Percentiles rank a stretch among this genome's conserved stretches.
Conservation (phyloP, 371 early-diverging fungal genomes). For the Gilbertella persicaria region DNA sequence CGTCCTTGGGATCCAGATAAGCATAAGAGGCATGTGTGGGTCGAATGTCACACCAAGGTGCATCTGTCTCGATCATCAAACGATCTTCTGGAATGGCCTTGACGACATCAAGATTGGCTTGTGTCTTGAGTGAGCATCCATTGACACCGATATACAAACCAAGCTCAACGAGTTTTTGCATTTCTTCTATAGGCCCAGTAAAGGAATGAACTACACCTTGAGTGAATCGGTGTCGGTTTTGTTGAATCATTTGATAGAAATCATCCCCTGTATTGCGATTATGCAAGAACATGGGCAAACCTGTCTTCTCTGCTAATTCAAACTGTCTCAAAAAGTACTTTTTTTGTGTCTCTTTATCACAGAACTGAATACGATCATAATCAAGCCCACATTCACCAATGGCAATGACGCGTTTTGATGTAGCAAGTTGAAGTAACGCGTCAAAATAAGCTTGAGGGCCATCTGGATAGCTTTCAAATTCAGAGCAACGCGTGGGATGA, state of each 20-base stretch:
- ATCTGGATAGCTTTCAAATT: slow-evolving; percentile 59
- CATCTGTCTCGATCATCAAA: slow-evolving; percentile 95
- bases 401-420: slow-evolving; percentile 69
- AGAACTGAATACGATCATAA: slow-evolving; percentile 89
- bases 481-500: slow-evolving; percentile 84
- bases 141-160: slow-evolving; percentile 97
- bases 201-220: slow-evolving; percentile 97
- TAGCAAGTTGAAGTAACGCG: slow-evolving; percentile 48
- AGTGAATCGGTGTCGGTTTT: slow-evolving; percentile 64
- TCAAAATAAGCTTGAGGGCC: slow-evolving; percentile 68
- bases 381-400: slow-evolving; percentile 95
- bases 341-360: slow-evolving; percentile 72
- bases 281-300: slow-evolving; percentile 90
- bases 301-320: slow-evolving; percentile 73
- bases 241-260: slow-evolving; percentile 51
- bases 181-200: slow-evolving; percentile 83
- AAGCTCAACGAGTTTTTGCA: slow-evolving; percentile 66
- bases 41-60: slow-evolving; percentile 95
- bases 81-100: slow-evolving; percentile 80
- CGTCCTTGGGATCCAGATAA: slow-evolving; percentile 48
- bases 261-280: slow-evolving; percentile 79
- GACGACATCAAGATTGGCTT: slow-evolving; percentile 80
- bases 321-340: slow-evolving; percentile 83
- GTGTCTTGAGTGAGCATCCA: slow-evolving; percentile 94
- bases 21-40: slow-evolving; percentile 84